Evolutionary conservation across 345 rosid genomes (phyloP).

Genomic region (Brassica cretica): DNA sequence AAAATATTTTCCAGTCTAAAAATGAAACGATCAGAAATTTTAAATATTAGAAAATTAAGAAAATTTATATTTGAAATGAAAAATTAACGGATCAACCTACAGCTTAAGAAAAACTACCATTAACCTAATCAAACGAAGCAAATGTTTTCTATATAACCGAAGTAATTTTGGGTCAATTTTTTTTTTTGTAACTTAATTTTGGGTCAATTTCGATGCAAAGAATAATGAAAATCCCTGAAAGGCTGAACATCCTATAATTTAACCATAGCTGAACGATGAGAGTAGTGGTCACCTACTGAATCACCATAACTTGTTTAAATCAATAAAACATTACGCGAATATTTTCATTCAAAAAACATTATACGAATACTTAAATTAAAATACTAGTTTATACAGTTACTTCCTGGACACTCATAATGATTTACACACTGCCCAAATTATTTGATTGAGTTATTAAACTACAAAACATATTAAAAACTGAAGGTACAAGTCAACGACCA

Average conservation of each 20-base stretch:
- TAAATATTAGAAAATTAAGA: neutral
- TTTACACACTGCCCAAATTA: conserved; percentile 38
- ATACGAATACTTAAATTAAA: neutral
- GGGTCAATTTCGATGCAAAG: too few species aligned
- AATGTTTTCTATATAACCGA: neutral
- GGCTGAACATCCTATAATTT: neutral
- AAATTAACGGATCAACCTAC: too few species aligned
- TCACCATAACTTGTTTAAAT: neutral
- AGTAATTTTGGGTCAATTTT: neutral
- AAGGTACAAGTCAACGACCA: conserved; percentile 38
- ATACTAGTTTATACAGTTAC: conserved; percentile 2
- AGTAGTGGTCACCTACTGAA: neutral
- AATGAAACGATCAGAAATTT: neutral
- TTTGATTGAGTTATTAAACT: conserved; percentile 1
- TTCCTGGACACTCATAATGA: conserved; percentile 38
- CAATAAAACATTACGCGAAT: neutral
- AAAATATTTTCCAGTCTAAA: neutral
- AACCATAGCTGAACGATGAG: neutral
- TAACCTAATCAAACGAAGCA: neutral
- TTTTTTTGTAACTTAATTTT: neutral
- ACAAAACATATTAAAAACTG: neutral
- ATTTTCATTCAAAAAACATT: neutral
- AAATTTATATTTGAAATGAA: neutral
- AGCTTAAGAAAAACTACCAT: neutral
- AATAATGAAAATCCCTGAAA: neutral